Percentiles rank a stretch among this genome's conserved stretches.
Evolutionary conservation across 2,329 filamentous ascomycete genomes (phyloP).

Genomic region (Colletotrichum incanum): DNA sequence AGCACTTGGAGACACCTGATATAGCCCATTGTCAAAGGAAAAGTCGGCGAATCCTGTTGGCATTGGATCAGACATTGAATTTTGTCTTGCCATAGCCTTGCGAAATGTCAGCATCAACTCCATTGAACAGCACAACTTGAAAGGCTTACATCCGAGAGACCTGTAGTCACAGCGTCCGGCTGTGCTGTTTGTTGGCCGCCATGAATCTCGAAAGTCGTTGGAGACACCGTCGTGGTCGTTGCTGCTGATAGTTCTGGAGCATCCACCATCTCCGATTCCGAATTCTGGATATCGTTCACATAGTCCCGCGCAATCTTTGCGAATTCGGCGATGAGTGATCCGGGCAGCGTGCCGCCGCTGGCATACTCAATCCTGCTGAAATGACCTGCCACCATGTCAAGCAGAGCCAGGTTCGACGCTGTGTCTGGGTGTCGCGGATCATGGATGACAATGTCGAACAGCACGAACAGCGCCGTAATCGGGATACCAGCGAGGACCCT

Average conservation of each 20-base stretch:
- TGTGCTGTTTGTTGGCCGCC: not conserved
- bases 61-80: not conserved
- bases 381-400: constrained; percentile 60
- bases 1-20: constrained; percentile 14
- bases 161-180: not conserved
- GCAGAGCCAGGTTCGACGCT: constrained; percentile 54
- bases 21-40: constrained; percentile 34
- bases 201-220: not conserved
- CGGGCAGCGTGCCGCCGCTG: constrained; percentile 54
- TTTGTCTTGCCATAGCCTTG: not conserved
- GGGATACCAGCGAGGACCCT: constrained; percentile 55
- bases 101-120: not conserved
- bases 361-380: constrained; percentile 60
- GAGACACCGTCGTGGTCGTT: not conserved
- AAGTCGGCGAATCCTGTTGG: constrained; percentile 40
- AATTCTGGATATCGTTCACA: constrained; percentile 47
- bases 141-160: constrained; percentile 9
- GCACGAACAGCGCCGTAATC: constrained; percentile 55
- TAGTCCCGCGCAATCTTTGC: constrained; percentile 60
- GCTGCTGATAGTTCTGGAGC: not conserved
- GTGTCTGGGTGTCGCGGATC: constrained; percentile 55
- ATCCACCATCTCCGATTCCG: not conserved
- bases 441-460: constrained; percentile 60
- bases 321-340: constrained; percentile 57
- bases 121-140: too few species aligned